These are phyloP conservation scores for Aspergillus viridinutans DNA, from an alignment of 2,329 filamentous ascomycete genomes.

Conservation along the genomic window DNA sequence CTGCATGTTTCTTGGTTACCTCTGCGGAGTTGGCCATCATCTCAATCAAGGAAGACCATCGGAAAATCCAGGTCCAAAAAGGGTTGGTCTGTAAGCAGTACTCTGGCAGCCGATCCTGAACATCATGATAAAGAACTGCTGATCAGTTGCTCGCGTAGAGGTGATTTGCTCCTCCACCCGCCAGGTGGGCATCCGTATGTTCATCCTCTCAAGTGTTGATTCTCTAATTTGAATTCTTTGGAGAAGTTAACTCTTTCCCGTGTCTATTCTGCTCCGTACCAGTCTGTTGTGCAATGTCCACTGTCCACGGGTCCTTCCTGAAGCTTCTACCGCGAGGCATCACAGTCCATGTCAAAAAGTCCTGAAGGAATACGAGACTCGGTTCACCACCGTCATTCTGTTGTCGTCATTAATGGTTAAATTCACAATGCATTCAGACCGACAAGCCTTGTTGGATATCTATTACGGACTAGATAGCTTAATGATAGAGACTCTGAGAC, in stretches of 20 bases:
- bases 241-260: neutral
- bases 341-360: too few relatives aligned
- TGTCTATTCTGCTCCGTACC: neutral
- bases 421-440: neutral
- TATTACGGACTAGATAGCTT: neutral
- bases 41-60: neutral
- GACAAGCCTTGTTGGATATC: neutral
- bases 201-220: neutral
- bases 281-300: neutral
- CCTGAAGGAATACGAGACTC: neutral
- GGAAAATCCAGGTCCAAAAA: neutral
- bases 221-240: neutral
- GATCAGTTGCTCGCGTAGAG: slow-evolving; percentile 1
- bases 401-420: neutral
- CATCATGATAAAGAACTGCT: slow-evolving; percentile 15
- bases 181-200: neutral
- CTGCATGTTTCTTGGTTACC: neutral
- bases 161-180: neutral
- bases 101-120: slow-evolving; percentile 7
- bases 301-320: neutral
- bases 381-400: neutral
- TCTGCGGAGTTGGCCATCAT: neutral
- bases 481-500: neutral
- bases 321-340: neutral
- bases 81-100: neutral